Evolutionary conservation across 1,139 yeast genomes (phyloP), one percentile per base, ranked within the genome.

Genomic region (Debaryomycetaceae sp.): DNA sequence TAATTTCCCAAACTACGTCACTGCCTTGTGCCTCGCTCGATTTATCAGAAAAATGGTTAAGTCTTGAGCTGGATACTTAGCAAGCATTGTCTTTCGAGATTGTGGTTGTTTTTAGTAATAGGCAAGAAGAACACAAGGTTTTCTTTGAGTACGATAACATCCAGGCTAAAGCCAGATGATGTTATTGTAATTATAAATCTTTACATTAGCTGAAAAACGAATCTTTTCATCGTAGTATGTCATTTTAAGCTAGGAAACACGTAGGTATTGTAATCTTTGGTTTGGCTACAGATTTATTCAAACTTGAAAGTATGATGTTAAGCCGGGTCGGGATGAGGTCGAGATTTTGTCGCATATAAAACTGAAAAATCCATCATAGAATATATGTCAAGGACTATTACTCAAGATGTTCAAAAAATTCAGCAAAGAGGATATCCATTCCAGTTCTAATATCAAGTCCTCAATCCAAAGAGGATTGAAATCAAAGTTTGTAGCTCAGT

Each of bases 361-460:
- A 27, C 31, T 27, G 31, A 27, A 27, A 27, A 27, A 27, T 27
- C 31, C 31, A 27, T 27, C 11, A 11, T 8, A 27, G 31, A 27
- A 11, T 8, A 27, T 11, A 8, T 27, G 31, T 11, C 11, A 27
- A 27, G 11, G 34, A 37, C 6, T 27, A 8, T 11, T 27, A 27
- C 8, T 4, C 11, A 27, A 14, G 11, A 78, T 80, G 83, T 78
- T 80, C 55, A 76, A 70, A 62, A 88, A 89, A 64, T 89, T 90
- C 68, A 77, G 89, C 31, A 84, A 81, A 55, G 97, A 89, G 43
- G 97, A 90, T 60, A 78, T 90, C 42, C 96, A 89, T 58, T 85
- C 97, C 9, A 84, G 95, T 52, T 84, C 97, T 11, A 91, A 90
- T 61, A 85, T 90, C 65, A 91, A 91, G 66, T 88, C 97, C 1